Percentiles rank a stretch among this genome's conserved stretches.
Conservation (phyloP, 805 yeast species). For the Ogataea methylovora region DNA sequence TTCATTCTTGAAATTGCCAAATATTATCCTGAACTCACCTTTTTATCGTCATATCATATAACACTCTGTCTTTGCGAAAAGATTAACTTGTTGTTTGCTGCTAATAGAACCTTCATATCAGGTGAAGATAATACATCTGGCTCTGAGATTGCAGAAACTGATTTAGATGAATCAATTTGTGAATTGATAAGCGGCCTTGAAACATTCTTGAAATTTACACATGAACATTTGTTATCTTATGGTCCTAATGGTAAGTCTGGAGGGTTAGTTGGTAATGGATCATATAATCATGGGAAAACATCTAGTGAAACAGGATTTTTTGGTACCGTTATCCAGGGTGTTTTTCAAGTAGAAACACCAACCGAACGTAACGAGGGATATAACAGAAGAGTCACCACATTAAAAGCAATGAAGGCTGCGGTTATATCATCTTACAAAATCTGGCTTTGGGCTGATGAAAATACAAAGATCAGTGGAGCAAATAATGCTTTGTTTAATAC, state of each 20-base stretch:
- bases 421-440: constrained; percentile 47
- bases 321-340: constrained; percentile 69
- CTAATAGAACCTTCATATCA: constrained; percentile 6
- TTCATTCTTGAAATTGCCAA: constrained; percentile 14
- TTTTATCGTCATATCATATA: constrained; percentile 14
- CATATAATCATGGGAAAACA: constrained; percentile 1
- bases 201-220: constrained; percentile 52
- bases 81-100: constrained; percentile 15
- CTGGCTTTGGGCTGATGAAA: constrained; percentile 64
- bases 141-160: constrained; percentile 17
- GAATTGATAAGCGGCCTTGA: constrained; percentile 53
- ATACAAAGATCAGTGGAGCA: constrained; percentile 15
- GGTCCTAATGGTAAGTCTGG: constrained; percentile 6
- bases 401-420: constrained; percentile 59
- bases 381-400: constrained; percentile 46
- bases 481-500: not conserved
- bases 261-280: constrained; percentile 4
- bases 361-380: constrained; percentile 40
- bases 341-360: constrained; percentile 66
- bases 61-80: constrained; percentile 21
- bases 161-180: constrained; percentile 37
- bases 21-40: constrained; percentile 19
- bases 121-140: constrained; percentile 6
- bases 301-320: constrained; percentile 44
- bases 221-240: constrained; percentile 34